A percentile compares a stretch with the other conserved stretches of the same genome.
phyloP scores from a whole-genome alignment of 371 early-diverging fungal genomes.

The Mortierella sp. region DNA sequence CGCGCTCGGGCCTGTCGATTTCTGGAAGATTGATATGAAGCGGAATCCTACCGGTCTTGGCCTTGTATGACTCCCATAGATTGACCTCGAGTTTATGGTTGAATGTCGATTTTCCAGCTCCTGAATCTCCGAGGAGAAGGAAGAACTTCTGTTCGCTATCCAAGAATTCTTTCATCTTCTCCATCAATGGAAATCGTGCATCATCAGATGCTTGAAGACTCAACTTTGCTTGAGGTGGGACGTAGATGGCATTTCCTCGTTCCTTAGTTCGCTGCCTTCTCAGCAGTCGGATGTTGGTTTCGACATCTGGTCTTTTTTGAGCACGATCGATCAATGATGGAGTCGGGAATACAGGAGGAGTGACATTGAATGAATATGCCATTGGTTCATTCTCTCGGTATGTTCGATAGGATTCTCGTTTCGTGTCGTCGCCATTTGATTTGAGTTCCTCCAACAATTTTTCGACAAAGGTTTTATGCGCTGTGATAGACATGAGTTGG shows the following conservation, averaged over 20 bases:
- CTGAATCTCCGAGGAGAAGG: constrained; percentile 10
- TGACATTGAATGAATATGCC: neutral
- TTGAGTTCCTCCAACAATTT: too few species aligned
- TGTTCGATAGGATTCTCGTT: too few species aligned
- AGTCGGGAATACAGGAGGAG: neutral
- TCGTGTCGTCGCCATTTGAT: too few species aligned
- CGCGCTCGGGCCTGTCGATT: neutral
- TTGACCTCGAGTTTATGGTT: neutral
- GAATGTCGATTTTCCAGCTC: constrained; percentile 23
- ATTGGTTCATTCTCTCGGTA: neutral
- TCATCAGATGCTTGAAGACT: neutral
- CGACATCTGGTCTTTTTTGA: neutral
- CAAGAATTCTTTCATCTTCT: neutral
- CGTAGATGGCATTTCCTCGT: neutral
- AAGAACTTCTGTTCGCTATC: neutral
- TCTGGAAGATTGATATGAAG: too few species aligned
- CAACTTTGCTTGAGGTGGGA: neutral
- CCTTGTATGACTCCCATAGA: constrained; percentile 12
- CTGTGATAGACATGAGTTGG: too few species aligned
- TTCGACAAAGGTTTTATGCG: too few species aligned
- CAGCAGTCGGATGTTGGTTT: neutral
- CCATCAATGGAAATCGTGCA: neutral
- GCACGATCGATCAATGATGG: neutral
- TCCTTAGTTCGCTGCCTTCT: neutral
- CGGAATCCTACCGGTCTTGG: neutral